Evolutionary conservation across 2,329 filamentous ascomycete genomes (phyloP).

Genomic region (Fusarium graminum): DNA sequence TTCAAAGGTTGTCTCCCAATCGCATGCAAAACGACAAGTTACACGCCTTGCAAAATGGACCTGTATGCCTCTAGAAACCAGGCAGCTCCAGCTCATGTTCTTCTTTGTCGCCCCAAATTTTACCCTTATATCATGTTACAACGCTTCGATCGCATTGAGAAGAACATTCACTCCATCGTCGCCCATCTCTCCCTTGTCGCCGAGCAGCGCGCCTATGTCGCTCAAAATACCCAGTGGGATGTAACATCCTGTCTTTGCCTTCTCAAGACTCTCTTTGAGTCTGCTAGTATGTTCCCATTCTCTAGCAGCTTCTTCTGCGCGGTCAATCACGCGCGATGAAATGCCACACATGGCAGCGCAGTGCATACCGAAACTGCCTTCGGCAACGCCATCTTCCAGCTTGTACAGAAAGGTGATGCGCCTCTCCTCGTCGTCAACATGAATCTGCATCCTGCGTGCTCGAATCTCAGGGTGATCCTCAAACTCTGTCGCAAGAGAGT

Average conservation of each 20-base stretch:
- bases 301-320: constrained; percentile 87
- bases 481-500: constrained; percentile 92
- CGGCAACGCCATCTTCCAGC: constrained; percentile 91
- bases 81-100: constrained; percentile 3
- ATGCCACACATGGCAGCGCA: constrained; percentile 99
- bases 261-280: constrained; percentile 88
- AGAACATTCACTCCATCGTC: constrained; percentile 70
- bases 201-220: constrained; percentile 83
- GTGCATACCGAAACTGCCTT: constrained; percentile 99
- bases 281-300: constrained; percentile 97
- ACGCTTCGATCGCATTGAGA: constrained; percentile 69
- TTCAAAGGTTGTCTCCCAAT: constrained; percentile 21
- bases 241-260: constrained; percentile 81
- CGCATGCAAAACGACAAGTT: constrained; percentile 36
- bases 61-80: constrained; percentile 8
- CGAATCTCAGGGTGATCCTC: constrained; percentile 87
- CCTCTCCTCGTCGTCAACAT: constrained; percentile 85
- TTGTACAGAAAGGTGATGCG: constrained; percentile 98
- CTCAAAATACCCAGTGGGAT: constrained; percentile 89
- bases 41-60: constrained; percentile 31
- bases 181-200: constrained; percentile 65
- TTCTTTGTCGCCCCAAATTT: constrained; percentile 1
- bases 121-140: constrained; percentile 55
- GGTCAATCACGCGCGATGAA: constrained; percentile 81
- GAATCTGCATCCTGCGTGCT: constrained; percentile 91